Base-by-base conservation (phyloP, 345 rosid species). In the Heritiera fomes region DNA sequence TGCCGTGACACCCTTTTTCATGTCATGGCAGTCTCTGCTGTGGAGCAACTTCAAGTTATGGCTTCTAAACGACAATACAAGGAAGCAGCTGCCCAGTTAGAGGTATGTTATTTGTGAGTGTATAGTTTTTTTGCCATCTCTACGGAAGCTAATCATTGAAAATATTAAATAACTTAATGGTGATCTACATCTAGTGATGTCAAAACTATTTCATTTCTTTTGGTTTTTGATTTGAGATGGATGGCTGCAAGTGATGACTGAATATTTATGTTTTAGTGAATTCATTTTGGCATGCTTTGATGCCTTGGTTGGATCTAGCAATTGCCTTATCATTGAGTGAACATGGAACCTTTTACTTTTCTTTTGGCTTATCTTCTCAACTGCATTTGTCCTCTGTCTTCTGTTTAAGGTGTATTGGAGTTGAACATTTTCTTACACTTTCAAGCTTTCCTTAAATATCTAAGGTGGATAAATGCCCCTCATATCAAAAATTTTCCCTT, bases 31-130 rank as follows among this genome's bases (percentile, higher is more conserved):
- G 99, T 96, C 68, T 96, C 99, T 83, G 98, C 99, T 82, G 92
- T 96, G 75, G 99, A 96, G 87, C 99, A 96, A 82, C 98, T 96
- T 83, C 99, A 96, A 84, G 89, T 90, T 77, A 94, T 96, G 99
- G 95, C 99, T 52, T 96, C 99, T 50, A 96, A 96, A 87, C 88
- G 97, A 56, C 97, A 94, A 69, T 96, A 96, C 82, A 96, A 89
- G 80, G 99, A 96, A 87, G 97, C 95, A 80, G 97, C 98, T 88
- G 99, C 94, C 70, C 99, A 96, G 87, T 86, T 96, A 58, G 99
- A 96, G 99, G 99, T 95, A 85, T 70, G 50, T 7, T 60, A 55
- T 55, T 77, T 55, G 32, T 38, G 47, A 49, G 52, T 12, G 13
- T 41, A 17, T 69, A 56, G 32, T 30, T 78, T 78, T 68, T 8